Evolutionary conservation across 2,329 filamentous ascomycete species (phyloP), one percentile per base, ranked within the genome.

Genomic region (Botryotinia narcissicola): DNA sequence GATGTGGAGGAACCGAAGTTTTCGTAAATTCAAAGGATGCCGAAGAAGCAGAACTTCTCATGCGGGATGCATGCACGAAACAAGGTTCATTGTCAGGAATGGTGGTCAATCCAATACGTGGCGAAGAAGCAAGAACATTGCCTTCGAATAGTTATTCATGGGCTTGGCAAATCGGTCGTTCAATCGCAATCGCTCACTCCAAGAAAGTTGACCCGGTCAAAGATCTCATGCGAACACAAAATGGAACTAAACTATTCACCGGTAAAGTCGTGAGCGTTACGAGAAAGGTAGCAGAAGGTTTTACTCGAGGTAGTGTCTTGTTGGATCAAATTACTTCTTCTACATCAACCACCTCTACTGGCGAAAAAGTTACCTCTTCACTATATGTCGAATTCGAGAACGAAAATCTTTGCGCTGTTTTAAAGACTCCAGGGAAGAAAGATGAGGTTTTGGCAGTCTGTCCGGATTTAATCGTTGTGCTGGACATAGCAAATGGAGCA

Each of bases 121-220:
- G 79, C 1, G 57, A 60, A 4, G 79, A 80, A 75, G 79, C 79
- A 59, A 79, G 74, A 69, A 77, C 76, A 8, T 67, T 80, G 48
- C 79, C 79, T 1, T 73, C 74, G 14, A 80, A 80, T 71, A 79
- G 78, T 62, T 80, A 78, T 74, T 80, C 79, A 40, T 77, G 78
- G 64, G 79, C 79, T 48, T 86, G 84, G 84, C 79, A 82, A 51
- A 91, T 92, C 44, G 89, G 90, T 0, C 84, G 89, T 6, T 88
- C 87, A 10, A 88, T 91, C 40, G 86, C 85, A 20, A 81, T 83
- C 54, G 76, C 78, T 25, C 78, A 79, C 46, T 77, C 75, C 40
- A 71, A 76, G 14, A 80, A 80, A 71, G 67, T 73, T 42, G 77
- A 80, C 51, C 77, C 78, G 32, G 74, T 80, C 35, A 70, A 74